Evolutionary conservation across 1,284 basidiomycete genomes (phyloP).

Genomic region (Papiliotrema nemorosa): DNA sequence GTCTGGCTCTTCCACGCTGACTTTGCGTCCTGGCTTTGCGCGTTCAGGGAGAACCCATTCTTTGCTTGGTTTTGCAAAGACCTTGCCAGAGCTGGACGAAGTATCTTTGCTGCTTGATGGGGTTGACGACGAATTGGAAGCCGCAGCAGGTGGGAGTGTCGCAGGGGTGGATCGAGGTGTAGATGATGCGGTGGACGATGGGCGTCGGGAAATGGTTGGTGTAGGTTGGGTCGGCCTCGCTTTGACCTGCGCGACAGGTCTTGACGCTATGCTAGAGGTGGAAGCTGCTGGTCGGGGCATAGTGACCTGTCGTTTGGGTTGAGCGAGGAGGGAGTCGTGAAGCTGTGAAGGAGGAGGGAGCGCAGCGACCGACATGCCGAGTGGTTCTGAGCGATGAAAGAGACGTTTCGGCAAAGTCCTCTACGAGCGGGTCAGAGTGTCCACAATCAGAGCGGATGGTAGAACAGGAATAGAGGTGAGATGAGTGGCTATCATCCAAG

Average conservation of each 20-base stretch:
- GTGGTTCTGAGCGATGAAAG: conserved; percentile 10
- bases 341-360: conserved; percentile 2
- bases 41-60: conserved; percentile 88
- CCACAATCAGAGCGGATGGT: too few relatives aligned
- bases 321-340: neutral
- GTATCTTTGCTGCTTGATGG: conserved; percentile 36
- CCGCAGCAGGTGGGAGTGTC: neutral
- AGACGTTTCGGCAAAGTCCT: too few relatives aligned
- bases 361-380: conserved; percentile 17
- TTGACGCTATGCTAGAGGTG: conserved; percentile 3
- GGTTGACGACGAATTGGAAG: neutral
- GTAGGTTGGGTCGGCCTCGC: neutral
- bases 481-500: too few relatives aligned
- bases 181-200: neutral
- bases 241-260: conserved; percentile 4
- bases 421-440: too few relatives aligned
- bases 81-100: conserved; percentile 45
- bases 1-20: conserved; percentile 64
- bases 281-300: conserved; percentile 5
- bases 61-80: conserved; percentile 62
- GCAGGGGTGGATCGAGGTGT: conserved; percentile 1
- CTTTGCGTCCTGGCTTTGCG: conserved; percentile 84
- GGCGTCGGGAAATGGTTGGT: neutral
- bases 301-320: conserved; percentile 1
- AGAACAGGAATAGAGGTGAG: too few relatives aligned